Conservation (phyloP, 2,329 filamentous ascomycete species). For the Aspergillus sp. region DNA sequence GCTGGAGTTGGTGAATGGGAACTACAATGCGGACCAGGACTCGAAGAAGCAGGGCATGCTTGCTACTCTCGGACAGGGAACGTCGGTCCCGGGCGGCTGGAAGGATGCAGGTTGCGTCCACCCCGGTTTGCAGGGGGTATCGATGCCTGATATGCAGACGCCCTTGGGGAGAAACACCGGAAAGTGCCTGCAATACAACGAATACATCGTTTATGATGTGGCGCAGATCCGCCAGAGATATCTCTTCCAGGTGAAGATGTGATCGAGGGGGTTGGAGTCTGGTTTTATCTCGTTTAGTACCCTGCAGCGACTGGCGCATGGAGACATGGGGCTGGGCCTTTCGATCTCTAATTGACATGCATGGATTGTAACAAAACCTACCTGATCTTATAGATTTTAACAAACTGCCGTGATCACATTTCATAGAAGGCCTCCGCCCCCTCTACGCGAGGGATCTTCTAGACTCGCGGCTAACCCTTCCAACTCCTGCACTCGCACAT, state of each 20-base stretch:
- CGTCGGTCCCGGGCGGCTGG: constrained; percentile 64
- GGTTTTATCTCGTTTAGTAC: too few relatives aligned
- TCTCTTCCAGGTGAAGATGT: constrained; percentile 35
- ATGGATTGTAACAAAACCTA: too few relatives aligned
- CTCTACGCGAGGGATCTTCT: constrained; percentile 13
- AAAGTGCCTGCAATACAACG: constrained; percentile 35
- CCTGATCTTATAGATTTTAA: too few relatives aligned
- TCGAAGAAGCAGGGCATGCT: constrained; percentile 60
- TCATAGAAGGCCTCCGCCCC: constrained; percentile 15
- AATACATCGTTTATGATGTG: constrained; percentile 51
- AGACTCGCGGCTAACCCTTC: constrained; percentile 13
- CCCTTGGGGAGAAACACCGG: background rate
- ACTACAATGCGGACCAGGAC: constrained; percentile 62
- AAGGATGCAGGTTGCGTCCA: constrained; percentile 71
- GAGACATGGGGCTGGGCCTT: too few relatives aligned
- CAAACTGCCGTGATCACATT: too few relatives aligned
- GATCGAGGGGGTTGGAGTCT: too few relatives aligned
- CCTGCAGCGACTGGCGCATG: too few relatives aligned
- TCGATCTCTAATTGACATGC: too few relatives aligned
- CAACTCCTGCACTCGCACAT: constrained; percentile 15
- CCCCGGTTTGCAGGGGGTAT: constrained; percentile 62
- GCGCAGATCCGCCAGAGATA: constrained; percentile 48
- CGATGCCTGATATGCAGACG: constrained; percentile 50
- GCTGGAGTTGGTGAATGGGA: constrained; percentile 57
- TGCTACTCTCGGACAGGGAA: constrained; percentile 70